Conservation (phyloP, 805 yeast genomes). For the Lipomyces sp. region DNA sequence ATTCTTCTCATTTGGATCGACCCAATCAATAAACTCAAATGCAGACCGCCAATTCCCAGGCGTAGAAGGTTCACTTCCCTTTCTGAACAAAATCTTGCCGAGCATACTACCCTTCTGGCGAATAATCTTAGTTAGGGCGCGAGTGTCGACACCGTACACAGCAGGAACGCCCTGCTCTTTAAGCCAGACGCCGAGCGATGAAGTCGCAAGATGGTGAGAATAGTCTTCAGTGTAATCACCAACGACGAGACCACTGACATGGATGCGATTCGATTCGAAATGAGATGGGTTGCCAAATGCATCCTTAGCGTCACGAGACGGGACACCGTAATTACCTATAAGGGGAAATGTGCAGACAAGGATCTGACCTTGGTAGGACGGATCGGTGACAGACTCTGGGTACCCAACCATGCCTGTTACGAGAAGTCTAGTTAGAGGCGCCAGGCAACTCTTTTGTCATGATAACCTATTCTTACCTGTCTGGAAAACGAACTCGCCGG, state of each 20-base stretch:
- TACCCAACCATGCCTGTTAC: slow-evolving; percentile 75
- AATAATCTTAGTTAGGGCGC: slow-evolving; percentile 89
- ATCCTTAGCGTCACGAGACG: slow-evolving; percentile 78
- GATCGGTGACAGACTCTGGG: slow-evolving; percentile 99
- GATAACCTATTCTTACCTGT: slow-evolving; percentile 58
- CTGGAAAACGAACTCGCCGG: slow-evolving; percentile 98
- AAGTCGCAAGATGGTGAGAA: slow-evolving; percentile 90
- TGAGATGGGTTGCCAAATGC: slow-evolving; percentile 82
- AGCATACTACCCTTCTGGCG: slow-evolving; percentile 92
- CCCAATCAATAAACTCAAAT: slow-evolving; percentile 84
- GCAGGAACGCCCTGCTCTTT: slow-evolving; percentile 93
- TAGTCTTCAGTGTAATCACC: slow-evolving; percentile 96
- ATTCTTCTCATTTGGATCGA: slow-evolving; percentile 88
- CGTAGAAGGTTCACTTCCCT: slow-evolving; percentile 41
- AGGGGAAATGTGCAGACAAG: slow-evolving; percentile 95
- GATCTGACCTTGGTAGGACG: slow-evolving; percentile 96
- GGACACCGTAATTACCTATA: slow-evolving; percentile 99
- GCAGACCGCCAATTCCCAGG: slow-evolving; percentile 61
- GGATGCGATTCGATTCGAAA: slow-evolving; percentile 91
- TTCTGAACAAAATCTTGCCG: slow-evolving; percentile 79
- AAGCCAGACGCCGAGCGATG: slow-evolving; percentile 93
- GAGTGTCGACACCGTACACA: slow-evolving; percentile 95
- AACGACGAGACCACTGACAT: slow-evolving; percentile 94
- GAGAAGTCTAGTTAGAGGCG: not conserved
- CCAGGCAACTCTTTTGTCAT: slow-evolving; percentile 3